These are phyloP conservation scores for Wolfiporia cocos DNA, from an alignment of 1,284 basidiomycete species.

Conservation along the genomic window DNA sequence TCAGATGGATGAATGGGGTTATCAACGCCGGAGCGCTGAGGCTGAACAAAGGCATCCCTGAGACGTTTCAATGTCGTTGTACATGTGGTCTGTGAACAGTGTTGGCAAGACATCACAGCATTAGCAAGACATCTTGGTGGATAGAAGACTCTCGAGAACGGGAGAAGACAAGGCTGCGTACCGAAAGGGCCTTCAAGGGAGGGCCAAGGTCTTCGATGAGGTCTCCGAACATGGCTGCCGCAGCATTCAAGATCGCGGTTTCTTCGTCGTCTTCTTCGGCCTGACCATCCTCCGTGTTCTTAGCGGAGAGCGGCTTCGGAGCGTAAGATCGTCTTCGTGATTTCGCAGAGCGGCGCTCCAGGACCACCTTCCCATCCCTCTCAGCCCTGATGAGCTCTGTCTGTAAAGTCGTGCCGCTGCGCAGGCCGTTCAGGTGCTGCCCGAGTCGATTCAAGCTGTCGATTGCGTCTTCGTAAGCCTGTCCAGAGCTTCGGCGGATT, in stretches of 20 bases:
- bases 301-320: slow-evolving; percentile 3
- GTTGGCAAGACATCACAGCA: not conserved
- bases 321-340: slow-evolving; percentile 1
- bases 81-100: slow-evolving; percentile 63
- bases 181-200: slow-evolving; percentile 72
- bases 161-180: slow-evolving; percentile 26
- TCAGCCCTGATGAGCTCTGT: slow-evolving; percentile 72
- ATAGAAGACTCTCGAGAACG: no score
- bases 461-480: slow-evolving; percentile 81
- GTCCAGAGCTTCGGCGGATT: slow-evolving; percentile 34
- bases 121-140: slow-evolving; percentile 1
- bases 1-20: slow-evolving; percentile 42
- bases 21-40: slow-evolving; percentile 17
- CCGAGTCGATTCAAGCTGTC: slow-evolving; percentile 81
- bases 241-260: slow-evolving; percentile 51
- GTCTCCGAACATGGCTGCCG: slow-evolving; percentile 75
- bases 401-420: slow-evolving; percentile 80
- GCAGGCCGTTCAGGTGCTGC: slow-evolving; percentile 84
- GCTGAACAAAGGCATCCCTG: slow-evolving; percentile 53
- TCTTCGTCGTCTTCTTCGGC: slow-evolving; percentile 44
- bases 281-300: slow-evolving; percentile 7
- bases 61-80: slow-evolving; percentile 53
- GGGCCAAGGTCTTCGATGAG: slow-evolving; percentile 81
- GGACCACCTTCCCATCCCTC: slow-evolving; percentile 43
- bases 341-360: slow-evolving; percentile 22